These are phyloP conservation scores for Scedosporium apiospermum DNA, from an alignment of 2,329 filamentous ascomycete genomes.

Conservation along the genomic window DNA sequence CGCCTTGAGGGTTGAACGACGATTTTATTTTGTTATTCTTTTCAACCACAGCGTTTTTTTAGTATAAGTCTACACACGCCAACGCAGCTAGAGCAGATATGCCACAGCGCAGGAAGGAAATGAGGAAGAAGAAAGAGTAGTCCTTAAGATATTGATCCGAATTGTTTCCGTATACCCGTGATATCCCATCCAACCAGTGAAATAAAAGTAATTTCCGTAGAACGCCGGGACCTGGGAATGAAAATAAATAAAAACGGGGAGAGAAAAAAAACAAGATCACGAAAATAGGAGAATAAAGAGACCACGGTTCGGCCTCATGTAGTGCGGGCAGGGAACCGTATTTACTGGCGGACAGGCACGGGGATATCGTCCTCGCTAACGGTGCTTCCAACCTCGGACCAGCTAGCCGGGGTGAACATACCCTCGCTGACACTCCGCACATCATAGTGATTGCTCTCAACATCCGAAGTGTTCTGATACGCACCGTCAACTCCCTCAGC, in stretches of 20 bases:
- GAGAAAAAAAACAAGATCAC: constrained; percentile 4
- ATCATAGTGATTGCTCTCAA: background rate
- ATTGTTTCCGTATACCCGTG: background rate
- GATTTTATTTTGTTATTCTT: no score
- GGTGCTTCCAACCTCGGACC: constrained; percentile 56
- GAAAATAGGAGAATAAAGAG: constrained; percentile 5
- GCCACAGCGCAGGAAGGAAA: no score
- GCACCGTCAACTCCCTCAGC: background rate
- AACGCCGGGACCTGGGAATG: background rate
- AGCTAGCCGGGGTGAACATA: constrained; percentile 50
- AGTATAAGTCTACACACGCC: no score
- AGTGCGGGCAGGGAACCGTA: background rate
- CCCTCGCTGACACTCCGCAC: constrained; percentile 20
- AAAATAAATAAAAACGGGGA: background rate
- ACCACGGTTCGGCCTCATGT: background rate
- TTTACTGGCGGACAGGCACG: background rate
- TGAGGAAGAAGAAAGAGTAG: background rate
- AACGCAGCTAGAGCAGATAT: no score
- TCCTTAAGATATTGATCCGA: background rate
- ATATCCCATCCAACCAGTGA: background rate
- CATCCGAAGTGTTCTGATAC: background rate
- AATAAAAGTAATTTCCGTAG: background rate
- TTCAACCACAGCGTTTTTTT: no score
- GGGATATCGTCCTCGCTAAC: constrained; percentile 42
- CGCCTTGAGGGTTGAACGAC: no score